These are phyloP conservation scores for Phialophora chinensis DNA, from an alignment of 2,329 filamentous ascomycete genomes.

Conservation along the genomic window DNA sequence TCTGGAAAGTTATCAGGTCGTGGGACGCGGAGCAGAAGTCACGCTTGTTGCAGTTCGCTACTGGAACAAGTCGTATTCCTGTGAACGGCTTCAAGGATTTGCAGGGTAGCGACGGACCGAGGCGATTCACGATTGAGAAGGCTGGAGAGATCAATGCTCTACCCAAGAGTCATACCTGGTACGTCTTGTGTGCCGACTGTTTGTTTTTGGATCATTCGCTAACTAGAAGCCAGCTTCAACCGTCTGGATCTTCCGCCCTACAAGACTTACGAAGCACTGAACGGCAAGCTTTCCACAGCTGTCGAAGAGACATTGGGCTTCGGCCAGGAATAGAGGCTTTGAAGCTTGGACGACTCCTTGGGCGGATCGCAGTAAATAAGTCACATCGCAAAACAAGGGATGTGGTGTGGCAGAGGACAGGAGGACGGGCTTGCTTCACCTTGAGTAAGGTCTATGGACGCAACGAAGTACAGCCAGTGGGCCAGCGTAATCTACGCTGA, in stretches of 20 bases:
- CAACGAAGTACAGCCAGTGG: neutral
- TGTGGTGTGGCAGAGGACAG: neutral
- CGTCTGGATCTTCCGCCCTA: slow-evolving; percentile 93
- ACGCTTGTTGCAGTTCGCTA: slow-evolving; percentile 92
- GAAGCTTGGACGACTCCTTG: neutral
- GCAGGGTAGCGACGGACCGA: slow-evolving; percentile 92
- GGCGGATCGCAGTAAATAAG: neutral
- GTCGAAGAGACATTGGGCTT: slow-evolving; percentile 99
- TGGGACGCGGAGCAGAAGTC: slow-evolving; percentile 99
- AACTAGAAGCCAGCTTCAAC: slow-evolving; percentile 74
- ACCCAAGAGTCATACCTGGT: slow-evolving; percentile 98
- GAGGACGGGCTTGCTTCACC: neutral
- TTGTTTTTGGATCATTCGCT: slow-evolving; percentile 30
- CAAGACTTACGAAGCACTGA: slow-evolving; percentile 82
- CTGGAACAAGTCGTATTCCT: slow-evolving; percentile 94
- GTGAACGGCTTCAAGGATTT: slow-evolving; percentile 99
- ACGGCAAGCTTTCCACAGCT: slow-evolving; percentile 90
- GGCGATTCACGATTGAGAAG: slow-evolving; percentile 97
- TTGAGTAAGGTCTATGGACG: neutral
- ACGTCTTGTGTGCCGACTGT: slow-evolving; percentile 50
- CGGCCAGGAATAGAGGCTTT: slow-evolving; percentile 78
- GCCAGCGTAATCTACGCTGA: neutral
- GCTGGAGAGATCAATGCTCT: slow-evolving; percentile 87
- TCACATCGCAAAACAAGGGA: neutral
- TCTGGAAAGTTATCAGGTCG: slow-evolving; percentile 92